Evolutionary conservation across 805 yeast genomes (phyloP), one percentile per base, ranked within the genome.

Genomic region (Blastobotrys americana): DNA sequence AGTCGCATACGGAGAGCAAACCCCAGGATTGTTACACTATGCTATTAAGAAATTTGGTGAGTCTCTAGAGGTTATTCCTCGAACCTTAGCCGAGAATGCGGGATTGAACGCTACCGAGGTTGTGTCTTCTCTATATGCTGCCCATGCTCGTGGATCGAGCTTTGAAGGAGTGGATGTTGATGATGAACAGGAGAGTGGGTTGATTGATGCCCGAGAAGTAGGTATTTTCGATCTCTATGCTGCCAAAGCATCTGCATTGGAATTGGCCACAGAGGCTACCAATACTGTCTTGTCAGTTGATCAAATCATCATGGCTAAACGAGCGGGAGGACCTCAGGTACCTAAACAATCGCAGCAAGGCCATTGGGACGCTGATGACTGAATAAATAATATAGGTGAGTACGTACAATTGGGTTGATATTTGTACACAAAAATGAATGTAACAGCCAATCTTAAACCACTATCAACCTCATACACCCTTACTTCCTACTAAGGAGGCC

Each of bases 261-360:
- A 81, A 56, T 82, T 93, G 51, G 97, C 98, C 15, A 88, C 96
- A 3, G 97, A 93, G 54, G 96, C 97, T 40, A 94, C 96, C 10
- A 77, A 75, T 51, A 93, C 97, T 3, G 82, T 89, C 43, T 73
- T 89, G 51, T 80, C 95, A 20, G 93, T 93, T 41, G 97, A 93
- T 65, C 97, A 90, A 73, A 90, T 90, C 58, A 93, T 90, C 62
- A 93, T 90, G 93, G 97, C 98, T 37, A 90, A 90, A 77, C 80
- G 96, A 64, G 97, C 97, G 2, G 98, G 98, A 53, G 98, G 98
- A 18, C 98, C 98, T 40, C 80, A 71, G 25, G 81, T 88, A 76
- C 96, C 96, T 27, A 72, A 76, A 53, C 94, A 84, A 60, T 82
- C 82, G 55, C 80, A 79, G 65, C 90, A 93, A 38, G 96, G 96